Conservation (phyloP, 805 yeast species). For the Wickerhamomyces mucosus region DNA sequence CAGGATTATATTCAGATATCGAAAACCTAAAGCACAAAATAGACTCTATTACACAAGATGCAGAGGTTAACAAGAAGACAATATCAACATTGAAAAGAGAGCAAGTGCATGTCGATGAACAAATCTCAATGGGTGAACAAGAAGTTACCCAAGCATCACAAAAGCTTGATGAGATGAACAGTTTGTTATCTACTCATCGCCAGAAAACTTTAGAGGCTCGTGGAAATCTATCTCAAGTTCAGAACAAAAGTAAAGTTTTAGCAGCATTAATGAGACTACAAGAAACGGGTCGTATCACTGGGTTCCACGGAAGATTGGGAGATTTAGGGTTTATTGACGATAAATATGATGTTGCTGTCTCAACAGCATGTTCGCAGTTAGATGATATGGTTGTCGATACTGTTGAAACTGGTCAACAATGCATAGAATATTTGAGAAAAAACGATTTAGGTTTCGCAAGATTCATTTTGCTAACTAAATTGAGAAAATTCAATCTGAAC, state of each 20-base stretch:
- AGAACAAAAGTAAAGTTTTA: slow-evolving; percentile 68
- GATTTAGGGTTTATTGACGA: slow-evolving; percentile 88
- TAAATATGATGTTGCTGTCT: slow-evolving; percentile 83
- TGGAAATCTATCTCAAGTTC: slow-evolving; percentile 42
- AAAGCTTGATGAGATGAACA: slow-evolving; percentile 44
- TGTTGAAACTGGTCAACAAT: slow-evolving; percentile 59
- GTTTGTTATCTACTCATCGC: slow-evolving; percentile 41
- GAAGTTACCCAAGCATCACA: slow-evolving; percentile 42
- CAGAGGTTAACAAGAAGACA: slow-evolving; percentile 39
- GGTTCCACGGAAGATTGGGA: slow-evolving; percentile 87
- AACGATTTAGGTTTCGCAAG: slow-evolving; percentile 83
- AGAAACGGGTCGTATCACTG: slow-evolving; percentile 72
- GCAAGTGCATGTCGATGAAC: slow-evolving; percentile 37
- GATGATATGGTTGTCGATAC: slow-evolving; percentile 91
- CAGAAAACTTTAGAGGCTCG: slow-evolving; percentile 62
- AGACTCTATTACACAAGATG: slow-evolving; percentile 35
- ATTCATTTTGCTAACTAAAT: slow-evolving; percentile 70
- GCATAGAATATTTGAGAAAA: slow-evolving; percentile 75
- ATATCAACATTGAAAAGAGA: slow-evolving; percentile 38
- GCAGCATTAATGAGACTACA: slow-evolving; percentile 59
- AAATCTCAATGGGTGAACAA: slow-evolving; percentile 46
- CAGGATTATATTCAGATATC: slow-evolving; percentile 34
- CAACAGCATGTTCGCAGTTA: slow-evolving; percentile 87
- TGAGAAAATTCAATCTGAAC: slow-evolving; percentile 50
- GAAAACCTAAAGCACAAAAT: slow-evolving; percentile 34